Base-by-base conservation (phyloP, 345 rosid genomes). In the Sisymbrium altissimum region DNA sequence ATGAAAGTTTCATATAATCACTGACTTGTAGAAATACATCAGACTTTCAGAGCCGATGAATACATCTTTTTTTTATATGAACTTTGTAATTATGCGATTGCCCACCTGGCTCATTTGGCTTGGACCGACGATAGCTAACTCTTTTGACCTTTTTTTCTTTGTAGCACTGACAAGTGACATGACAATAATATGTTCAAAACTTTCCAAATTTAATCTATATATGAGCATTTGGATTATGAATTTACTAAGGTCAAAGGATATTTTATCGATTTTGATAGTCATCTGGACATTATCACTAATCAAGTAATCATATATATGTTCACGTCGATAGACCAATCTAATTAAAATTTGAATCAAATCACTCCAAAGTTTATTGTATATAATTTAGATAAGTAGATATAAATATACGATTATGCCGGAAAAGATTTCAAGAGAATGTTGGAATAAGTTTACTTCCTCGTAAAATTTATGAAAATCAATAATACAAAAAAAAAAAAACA, bases 71-170 rank as follows among this genome's bases (percentile, higher is more conserved):
- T 38, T 14, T 29, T 14, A 19, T 17, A 36, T 21, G 18, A 7
- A 44, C 30, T 19, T 72, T 64, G 40, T 45, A 66, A 36, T 48
- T 57, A 58, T 46, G 19, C 23, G 49, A 19, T 48, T 10, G 6
- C 17, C 66, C 72, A 74, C 78, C 41, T 46, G 78, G 36, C 78
- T 66, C 68, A 4, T 52, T 66, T 68, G 64, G 73, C 57, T 52
- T 75, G 64, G 79, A 68, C 79, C 79, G 79, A 68, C 73, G 73
- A 67, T 60, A 60, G 73, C 73, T 75, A 75, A 75, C 78, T 50
- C 68, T 68, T 75, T 52, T 75, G 69, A 52, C 79, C 63, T 49
- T 61, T 75, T n/a, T 9, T 53, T 35, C 60, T n/a, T 58, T 57
- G 19, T 35, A 66, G 9, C 53, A 46, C 11, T 74, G 78, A 74